Percentiles rank a stretch among this genome's conserved stretches.
phyloP scores from a whole-genome alignment of 2,329 filamentous ascomycete genomes.

The Cladosporium sp. region DNA sequence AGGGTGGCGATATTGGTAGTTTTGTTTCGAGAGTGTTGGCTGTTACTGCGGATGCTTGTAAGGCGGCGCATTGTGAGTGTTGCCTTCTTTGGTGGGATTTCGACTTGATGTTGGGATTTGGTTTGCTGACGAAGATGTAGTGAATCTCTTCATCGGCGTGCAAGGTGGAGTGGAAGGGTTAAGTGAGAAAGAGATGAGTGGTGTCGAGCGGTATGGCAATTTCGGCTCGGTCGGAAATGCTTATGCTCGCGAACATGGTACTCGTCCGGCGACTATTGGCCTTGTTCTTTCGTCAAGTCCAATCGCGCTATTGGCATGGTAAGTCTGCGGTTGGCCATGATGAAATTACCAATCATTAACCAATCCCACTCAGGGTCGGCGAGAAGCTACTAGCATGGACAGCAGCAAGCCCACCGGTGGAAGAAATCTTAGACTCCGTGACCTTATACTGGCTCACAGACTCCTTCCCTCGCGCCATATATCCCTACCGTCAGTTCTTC shows the following conservation, averaged over 20 bases:
- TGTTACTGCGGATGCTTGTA: conserved; percentile 42
- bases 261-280: conserved; percentile 53
- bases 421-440: conserved; percentile 45
- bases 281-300: conserved; percentile 51
- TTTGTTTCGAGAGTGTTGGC: conserved; percentile 42
- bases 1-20: conserved; percentile 55
- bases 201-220: conserved; percentile 19
- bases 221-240: conserved; percentile 37
- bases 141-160: conserved; percentile 19
- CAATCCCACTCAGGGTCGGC: conserved; percentile 39
- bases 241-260: conserved; percentile 52
- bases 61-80: conserved; percentile 33
- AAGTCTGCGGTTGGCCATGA: background rate
- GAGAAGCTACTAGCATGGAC: conserved; percentile 55
- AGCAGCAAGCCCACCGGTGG: conserved; percentile 39
- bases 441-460: conserved; percentile 54
- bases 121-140: conserved; percentile 1
- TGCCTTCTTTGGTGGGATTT: no score
- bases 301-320: conserved; percentile 53
- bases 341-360: no score
- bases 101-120: no score
- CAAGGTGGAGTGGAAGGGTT: conserved; percentile 14
- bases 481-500: conserved; percentile 43
- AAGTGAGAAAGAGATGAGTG: conserved; percentile 20
- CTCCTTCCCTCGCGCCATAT: conserved; percentile 38